Evolutionary conservation across 2,329 filamentous ascomycete genomes (phyloP), one percentile per base, ranked within the genome.

Genomic region (Decorospora gaudefroyi): DNA sequence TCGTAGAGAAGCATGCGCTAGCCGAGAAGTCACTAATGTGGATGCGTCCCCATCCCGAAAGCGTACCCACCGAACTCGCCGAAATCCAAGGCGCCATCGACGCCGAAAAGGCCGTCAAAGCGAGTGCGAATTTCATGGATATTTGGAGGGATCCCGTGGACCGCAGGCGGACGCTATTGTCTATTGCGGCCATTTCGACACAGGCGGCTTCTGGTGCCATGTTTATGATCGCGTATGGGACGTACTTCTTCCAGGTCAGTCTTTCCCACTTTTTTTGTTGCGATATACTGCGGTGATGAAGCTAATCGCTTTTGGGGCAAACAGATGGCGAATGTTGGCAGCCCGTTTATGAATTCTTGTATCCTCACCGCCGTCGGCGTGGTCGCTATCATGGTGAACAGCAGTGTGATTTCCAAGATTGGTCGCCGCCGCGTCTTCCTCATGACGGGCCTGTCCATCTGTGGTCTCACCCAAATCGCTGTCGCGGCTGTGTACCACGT

Each of bases 161-260:
- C 60, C 71, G 78, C 10, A 71, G 78, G 15, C 70, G 79, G 15
- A 80, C 78, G 0, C 52, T 76, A 1, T 46, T 81, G 3, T 70
- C 77, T 5, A 69, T 81, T 22, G 72, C 70, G 7, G 74, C 73
- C 1, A 64, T 82, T 11, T 74, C 72, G 0, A 73, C 76, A 0
- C 78, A 81, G 53, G 78, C 77, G 3, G 78, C 78, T 2, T 78
- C 75, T 1, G 78, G 79, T 7, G 74, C 77, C 12, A 81, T 80
- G 77, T 81, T 66, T 25, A 62, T 67, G 49, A 66, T 66, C 17
- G 61, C 64, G 3, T 67, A 67, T 12, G 63, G 64, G 17, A 67
- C 64, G 1, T 67, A 66, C 46, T 67, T 67, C 45, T 67, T 67
- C 48, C 53, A 54, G 21, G 46, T 42, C n/a, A 28, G 41, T 17